Evolutionary conservation across 371 early-diverging fungal genomes (phyloP), one percentile per base, ranked within the genome.

Genomic region (Lichtheimia hyalospora): DNA sequence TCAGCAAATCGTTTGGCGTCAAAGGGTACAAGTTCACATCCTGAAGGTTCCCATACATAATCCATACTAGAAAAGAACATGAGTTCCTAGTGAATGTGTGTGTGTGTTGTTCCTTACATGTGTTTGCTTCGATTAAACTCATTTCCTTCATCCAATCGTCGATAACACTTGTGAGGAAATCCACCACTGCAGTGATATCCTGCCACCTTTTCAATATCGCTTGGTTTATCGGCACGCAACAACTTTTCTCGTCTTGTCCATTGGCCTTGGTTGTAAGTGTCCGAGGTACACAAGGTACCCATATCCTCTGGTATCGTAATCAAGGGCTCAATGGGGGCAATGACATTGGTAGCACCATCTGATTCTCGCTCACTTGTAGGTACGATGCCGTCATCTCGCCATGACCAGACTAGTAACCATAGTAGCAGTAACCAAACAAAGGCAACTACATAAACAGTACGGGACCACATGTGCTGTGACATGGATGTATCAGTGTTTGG

Each of bases 111-210:
- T 34, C 10, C 20, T 54, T 61, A 74, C 78, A 74, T 70, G 54
- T 60, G 54, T 40, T 64, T 62, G 18, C 69, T 66, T 49, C 80
- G 64, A 23, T 62, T 16, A 5, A 70, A 49, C 49, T 78, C 79
- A 10, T 60, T 44, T 5, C 55, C 46, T 34, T 65, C 66, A 41
- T 58, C 24, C 2, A n/a, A n/a, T 42, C 73, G 63, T 20, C 64
- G 64, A 50, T 74, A 79, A 49, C 80, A 79, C 52, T 73, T 61
- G 56, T 79, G 80, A n/a, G 74, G 70, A 34, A 79, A 79, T 16
- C 69, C 69, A 10, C 25, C 28, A 7, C 65, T 58, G 53, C 80
- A 79, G 34, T 70, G 59, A 57, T 79, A 79, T 12, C 68, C 66
- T 14, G 65, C 58, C 3, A 55, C 64, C 43, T 60, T 46, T 16